Base-by-base conservation (phyloP, 306 rosid species). In the Malus sylvestris region DNA sequence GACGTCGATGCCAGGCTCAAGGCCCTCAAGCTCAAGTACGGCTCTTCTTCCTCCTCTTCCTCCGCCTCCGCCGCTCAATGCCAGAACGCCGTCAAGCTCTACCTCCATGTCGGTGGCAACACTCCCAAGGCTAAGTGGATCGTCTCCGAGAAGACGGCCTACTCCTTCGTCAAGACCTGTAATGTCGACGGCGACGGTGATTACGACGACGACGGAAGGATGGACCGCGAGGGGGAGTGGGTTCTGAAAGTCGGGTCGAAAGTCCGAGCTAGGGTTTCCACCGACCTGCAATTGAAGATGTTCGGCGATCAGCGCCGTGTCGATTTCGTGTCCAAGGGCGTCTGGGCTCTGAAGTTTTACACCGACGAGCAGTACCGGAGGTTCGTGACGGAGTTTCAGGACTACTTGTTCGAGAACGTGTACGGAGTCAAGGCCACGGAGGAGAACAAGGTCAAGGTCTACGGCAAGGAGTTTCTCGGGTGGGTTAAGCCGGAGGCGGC, bases 401-500 rank as follows among this genome's bases (percentile, higher is more conserved):
- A 87, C 52, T 83, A 90, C 72, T 11, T 86, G 77, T 93, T 93
- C 51, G 93, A 93, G 80, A 93, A 93, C 35, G 90, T 88, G 33
- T 85, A 93, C 53, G 90, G 88, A 20, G 20, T 91, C 15, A 52
- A 83, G 13, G 86, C 97, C 6, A 86, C 91, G 2, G 97, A 93
- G 42, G 98, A 93, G 32, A 90, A 90, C 82, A 93, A 90, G 79
- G 71, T 90, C 1, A 91, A 89, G 88, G 71, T 93, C 66, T 93
- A 90, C 11, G 96, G 97, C 6, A 93, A 91, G 83, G 98, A 93
- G 76, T 93, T 93, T 51, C 77, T 93, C 8, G 94, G 98, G 22
- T 93, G 97, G 97, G 92, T 88, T 69, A 91, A 90, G 78, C 96
- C 94, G 0, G 96, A 93, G 71, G 89, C 70, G 16, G 97, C 96